These are phyloP conservation scores for Immersiella caudata DNA, from an alignment of 495 filamentous ascomycete species.

Conservation along the genomic window DNA sequence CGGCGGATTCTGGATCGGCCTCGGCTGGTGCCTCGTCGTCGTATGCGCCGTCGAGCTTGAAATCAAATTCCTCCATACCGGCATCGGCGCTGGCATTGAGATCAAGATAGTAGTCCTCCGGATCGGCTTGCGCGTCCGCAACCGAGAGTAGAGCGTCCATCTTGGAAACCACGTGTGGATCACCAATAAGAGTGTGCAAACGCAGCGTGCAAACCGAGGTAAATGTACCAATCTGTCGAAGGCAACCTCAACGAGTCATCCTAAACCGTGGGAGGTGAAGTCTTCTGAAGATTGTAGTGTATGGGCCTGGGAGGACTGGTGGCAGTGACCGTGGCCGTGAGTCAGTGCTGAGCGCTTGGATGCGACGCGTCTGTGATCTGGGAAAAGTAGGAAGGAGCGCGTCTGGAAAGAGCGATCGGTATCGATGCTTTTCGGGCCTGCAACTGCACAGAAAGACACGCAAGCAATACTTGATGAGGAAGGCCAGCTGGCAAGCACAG, in stretches of 20 bases:
- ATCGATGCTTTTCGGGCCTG: background rate
- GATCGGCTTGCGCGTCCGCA: constrained; percentile 30
- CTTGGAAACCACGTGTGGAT: background rate
- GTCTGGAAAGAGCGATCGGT: background rate
- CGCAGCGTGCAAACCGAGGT: too few species aligned
- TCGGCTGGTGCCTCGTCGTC: constrained; percentile 14
- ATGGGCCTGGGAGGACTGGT: background rate
- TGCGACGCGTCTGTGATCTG: background rate
- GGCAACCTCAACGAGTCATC: background rate
- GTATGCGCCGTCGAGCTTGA: constrained; percentile 28
- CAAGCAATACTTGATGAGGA: background rate
- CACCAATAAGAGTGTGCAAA: too few species aligned
- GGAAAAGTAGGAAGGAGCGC: background rate
- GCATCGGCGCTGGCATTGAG: constrained; percentile 28
- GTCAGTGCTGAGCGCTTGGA: background rate
- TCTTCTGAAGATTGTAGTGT: background rate
- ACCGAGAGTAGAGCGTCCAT: constrained; percentile 35
- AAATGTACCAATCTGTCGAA: background rate
- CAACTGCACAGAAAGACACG: background rate
- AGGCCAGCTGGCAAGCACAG: background rate
- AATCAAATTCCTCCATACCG: constrained; percentile 38
- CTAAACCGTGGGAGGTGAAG: background rate
- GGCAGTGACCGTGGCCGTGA: background rate
- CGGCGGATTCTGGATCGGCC: background rate
- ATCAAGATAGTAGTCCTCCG: constrained; percentile 33